A percentile compares a stretch with the other conserved stretches of the same genome.
Conservation (phyloP, 176 grass and related monocot species). For the Pontederia paniculata region DNA sequence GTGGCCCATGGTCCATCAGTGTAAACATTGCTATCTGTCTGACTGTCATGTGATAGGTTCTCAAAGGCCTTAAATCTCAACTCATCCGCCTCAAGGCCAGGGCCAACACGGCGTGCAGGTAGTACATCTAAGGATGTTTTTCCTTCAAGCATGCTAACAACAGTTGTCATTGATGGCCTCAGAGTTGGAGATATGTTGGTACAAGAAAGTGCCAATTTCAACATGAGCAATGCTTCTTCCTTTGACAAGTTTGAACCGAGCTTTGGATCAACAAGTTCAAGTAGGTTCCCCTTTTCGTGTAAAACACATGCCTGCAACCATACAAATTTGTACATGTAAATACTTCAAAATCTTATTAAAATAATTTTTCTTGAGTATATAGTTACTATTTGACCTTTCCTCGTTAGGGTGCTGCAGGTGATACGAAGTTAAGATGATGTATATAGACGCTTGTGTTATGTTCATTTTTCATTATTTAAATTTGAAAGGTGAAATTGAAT, state of each 20-base stretch:
- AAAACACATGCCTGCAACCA: slow-evolving; percentile 16
- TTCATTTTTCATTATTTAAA: no score
- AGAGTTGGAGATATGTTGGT: slow-evolving; percentile 19
- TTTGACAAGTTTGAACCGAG: slow-evolving; percentile 11
- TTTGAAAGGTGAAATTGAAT: no score
- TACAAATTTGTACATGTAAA: not conserved
- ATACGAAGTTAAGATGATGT: not conserved
- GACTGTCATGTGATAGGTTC: not conserved
- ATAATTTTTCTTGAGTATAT: no score
- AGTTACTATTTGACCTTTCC: no score
- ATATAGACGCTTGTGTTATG: no score
- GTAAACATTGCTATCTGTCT: not conserved
- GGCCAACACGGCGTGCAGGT: not conserved
- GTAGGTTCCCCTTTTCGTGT: slow-evolving; percentile 15
- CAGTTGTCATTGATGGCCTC: slow-evolving; percentile 7
- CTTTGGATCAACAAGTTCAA: slow-evolving; percentile 16
- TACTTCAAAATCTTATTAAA: no score
- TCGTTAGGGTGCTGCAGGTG: no score
- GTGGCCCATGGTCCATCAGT: not conserved
- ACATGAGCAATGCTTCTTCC: slow-evolving; percentile 18
- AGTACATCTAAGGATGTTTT: not conserved
- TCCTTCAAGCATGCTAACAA: slow-evolving; percentile 19
- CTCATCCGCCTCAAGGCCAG: no score
- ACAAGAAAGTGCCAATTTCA: slow-evolving; percentile 8
- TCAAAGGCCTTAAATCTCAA: no score